Percentiles rank a stretch among this genome's conserved stretches.
phyloP scores from a whole-genome alignment of 345 rosid genomes.

The Hibiscus trionum region DNA sequence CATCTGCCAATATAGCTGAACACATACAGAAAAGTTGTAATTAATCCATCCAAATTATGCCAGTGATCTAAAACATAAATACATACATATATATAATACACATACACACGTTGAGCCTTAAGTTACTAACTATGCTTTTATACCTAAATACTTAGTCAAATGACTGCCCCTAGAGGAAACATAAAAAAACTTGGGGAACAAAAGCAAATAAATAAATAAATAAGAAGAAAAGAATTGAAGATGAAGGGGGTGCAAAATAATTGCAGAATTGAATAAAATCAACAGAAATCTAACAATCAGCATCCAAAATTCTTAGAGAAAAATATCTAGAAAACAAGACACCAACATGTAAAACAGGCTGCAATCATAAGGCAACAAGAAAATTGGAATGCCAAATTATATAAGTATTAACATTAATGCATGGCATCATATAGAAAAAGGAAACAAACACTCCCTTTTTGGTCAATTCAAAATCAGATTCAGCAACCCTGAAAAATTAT shows the following conservation, averaged over 20 bases:
- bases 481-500: background rate
- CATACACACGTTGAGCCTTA: background rate
- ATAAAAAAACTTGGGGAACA: background rate
- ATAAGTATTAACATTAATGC: background rate
- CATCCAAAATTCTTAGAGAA: background rate
- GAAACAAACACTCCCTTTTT: background rate
- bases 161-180: background rate
- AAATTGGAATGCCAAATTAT: background rate
- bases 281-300: background rate
- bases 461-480: background rate
- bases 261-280: background rate
- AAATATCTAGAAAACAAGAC: background rate
- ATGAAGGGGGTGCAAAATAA: background rate
- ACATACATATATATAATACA: background rate
- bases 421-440: background rate
- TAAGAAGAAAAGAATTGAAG: background rate
- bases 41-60: background rate
- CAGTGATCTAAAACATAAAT: conserved; percentile 2
- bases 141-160: background rate
- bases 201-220: background rate
- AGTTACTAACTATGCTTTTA: background rate
- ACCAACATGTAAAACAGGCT: background rate
- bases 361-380: background rate
- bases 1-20: conserved; percentile 96
- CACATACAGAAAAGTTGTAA: conserved; percentile 20